Conservation (phyloP, 73 alveolate genomes). For the Symbiodinium pilosum region DNA sequence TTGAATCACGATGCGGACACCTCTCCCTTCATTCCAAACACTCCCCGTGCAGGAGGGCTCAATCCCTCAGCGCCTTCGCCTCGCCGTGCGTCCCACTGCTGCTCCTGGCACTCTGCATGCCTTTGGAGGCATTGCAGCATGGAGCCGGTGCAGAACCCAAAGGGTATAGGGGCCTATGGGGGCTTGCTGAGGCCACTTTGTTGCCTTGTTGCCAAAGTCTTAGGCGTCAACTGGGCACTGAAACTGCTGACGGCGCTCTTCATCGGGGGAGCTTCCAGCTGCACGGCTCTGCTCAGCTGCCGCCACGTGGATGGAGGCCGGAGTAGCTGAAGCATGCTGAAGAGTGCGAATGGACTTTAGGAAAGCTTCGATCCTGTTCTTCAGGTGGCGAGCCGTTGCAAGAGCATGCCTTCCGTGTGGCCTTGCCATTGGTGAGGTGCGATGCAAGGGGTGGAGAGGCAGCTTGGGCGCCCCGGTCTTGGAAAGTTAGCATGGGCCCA, state of each 20-base stretch:
- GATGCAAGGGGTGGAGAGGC: neutral
- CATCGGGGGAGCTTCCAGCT: conserved; percentile 11
- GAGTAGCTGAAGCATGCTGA: neutral
- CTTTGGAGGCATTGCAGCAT: neutral
- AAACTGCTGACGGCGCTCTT: neutral
- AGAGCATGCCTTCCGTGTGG: neutral
- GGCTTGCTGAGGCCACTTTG: neutral
- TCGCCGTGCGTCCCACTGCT: neutral
- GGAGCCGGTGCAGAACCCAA: neutral
- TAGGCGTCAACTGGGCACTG: neutral
- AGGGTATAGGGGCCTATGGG: neutral
- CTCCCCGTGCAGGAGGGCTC: neutral
- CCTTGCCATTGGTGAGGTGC: neutral
- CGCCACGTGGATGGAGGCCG: neutral
- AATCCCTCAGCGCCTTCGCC: neutral
- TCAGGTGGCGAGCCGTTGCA: neutral
- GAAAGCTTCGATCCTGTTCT: neutral
- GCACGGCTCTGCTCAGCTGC: neutral
- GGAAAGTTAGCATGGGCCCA: neutral
- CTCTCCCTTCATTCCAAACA: neutral
- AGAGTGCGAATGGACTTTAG: neutral
- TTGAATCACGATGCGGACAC: too few relatives aligned
- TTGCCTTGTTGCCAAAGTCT: neutral
- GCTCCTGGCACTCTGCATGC: neutral
- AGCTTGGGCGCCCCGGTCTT: neutral